These are phyloP conservation scores for Zhuliangozyma blackwelliae DNA, from an alignment of 1,139 yeast genomes.

Conservation along the genomic window DNA sequence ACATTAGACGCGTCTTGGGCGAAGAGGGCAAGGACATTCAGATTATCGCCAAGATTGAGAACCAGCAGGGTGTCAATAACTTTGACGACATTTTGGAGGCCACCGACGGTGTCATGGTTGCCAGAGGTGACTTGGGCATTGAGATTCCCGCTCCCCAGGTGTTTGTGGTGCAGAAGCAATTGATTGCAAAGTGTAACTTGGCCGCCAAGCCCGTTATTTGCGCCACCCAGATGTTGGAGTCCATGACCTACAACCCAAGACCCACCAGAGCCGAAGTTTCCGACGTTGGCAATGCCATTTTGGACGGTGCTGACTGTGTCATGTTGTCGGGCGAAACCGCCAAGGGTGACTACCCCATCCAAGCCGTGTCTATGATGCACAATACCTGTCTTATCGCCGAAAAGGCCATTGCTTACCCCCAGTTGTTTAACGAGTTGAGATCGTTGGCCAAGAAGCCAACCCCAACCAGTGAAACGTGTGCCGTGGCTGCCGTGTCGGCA, in stretches of 20 bases:
- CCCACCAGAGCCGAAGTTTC: constrained; percentile 99
- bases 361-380: constrained; percentile 98
- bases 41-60: constrained; percentile 95
- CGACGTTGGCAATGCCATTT: constrained; percentile 97
- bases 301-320: constrained; percentile 99
- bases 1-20: constrained; percentile 91
- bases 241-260: constrained; percentile 99
- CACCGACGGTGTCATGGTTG: constrained; percentile 99
- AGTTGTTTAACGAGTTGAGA: constrained; percentile 86
- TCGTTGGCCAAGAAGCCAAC: constrained; percentile 84
- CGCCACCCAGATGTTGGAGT: constrained; percentile 99
- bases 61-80: constrained; percentile 99
- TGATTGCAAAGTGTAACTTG: constrained; percentile 97
- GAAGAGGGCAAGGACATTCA: constrained; percentile 95
- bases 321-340: constrained; percentile 99
- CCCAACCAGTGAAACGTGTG: constrained; percentile 93
- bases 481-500: constrained; percentile 95
- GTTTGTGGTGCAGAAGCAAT: constrained; percentile 96
- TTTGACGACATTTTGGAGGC: constrained; percentile 90
- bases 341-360: constrained; percentile 96
- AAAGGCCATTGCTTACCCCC: constrained; percentile 89
- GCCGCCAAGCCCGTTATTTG: constrained; percentile 99
- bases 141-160: constrained; percentile 99
- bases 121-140: constrained; percentile 99
- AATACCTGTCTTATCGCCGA: constrained; percentile 96